phyloP scores from a whole-genome alignment of 1,284 basidiomycete genomes.

The Microbotryum violaceum region DNA sequence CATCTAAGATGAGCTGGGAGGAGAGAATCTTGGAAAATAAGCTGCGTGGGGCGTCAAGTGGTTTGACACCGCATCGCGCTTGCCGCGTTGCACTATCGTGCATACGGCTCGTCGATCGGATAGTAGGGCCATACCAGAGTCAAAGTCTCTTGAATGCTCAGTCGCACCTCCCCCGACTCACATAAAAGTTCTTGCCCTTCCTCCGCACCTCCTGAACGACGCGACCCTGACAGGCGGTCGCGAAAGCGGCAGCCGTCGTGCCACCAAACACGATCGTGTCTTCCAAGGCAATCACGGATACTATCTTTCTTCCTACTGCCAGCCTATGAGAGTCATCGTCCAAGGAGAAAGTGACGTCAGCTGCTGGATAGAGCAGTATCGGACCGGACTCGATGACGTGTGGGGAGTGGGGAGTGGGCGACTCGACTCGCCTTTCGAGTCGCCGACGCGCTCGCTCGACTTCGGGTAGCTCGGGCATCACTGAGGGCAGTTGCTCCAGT shows the following conservation, averaged over 20 bases:
- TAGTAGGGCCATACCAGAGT: too few relatives aligned
- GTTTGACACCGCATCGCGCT: too few relatives aligned
- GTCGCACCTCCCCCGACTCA: constrained; percentile 24
- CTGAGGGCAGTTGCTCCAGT: too few relatives aligned
- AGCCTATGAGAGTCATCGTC: constrained; percentile 33
- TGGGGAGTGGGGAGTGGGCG: too few relatives aligned
- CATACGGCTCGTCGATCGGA: too few relatives aligned
- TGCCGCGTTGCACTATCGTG: too few relatives aligned
- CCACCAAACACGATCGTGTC: constrained; percentile 66
- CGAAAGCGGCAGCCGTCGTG: constrained; percentile 56
- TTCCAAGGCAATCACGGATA: constrained; percentile 53
- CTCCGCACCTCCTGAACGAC: constrained; percentile 55
- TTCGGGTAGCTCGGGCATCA: constrained; percentile 45
- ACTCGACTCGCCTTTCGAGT: constrained; percentile 45
- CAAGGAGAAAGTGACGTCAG: too few relatives aligned
- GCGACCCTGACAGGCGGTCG: constrained; percentile 53
- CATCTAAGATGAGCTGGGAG: constrained; percentile 15
- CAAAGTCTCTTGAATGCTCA: too few relatives aligned
- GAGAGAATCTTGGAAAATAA: too few relatives aligned
- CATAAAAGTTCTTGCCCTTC: constrained; percentile 58
- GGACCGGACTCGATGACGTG: background rate
- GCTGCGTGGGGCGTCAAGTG: too few relatives aligned
- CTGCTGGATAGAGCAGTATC: background rate
- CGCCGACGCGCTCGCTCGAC: constrained; percentile 63
- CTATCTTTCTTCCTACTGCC: constrained; percentile 54